A percentile compares a stretch with the other conserved stretches of the same genome.
Conservation (phyloP, 2,329 filamentous ascomycete species). For the Botrytis sinoallii region DNA sequence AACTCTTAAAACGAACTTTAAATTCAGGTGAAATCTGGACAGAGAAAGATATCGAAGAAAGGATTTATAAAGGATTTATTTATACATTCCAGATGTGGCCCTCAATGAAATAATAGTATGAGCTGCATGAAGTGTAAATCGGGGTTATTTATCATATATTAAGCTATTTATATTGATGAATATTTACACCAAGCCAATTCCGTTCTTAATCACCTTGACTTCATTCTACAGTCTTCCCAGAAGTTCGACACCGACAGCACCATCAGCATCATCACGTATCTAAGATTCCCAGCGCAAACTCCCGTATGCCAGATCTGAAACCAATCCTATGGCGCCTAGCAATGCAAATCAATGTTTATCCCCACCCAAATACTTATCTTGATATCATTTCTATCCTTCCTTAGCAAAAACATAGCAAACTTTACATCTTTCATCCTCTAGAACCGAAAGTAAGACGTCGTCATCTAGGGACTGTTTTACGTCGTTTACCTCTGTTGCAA, state of each 20-base stretch:
- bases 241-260: neutral
- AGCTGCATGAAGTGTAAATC: neutral
- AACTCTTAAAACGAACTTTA: neutral
- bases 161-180: neutral
- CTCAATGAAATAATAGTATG: neutral
- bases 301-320: neutral
- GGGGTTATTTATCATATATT: neutral
- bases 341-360: slow-evolving; percentile 4
- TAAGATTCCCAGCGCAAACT: neutral
- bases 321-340: neutral
- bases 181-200: neutral
- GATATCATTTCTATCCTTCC: slow-evolving; percentile 21
- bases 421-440: slow-evolving; percentile 43
- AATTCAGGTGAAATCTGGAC: slow-evolving; percentile 17
- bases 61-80: neutral
- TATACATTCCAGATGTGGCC: neutral
- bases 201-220: neutral
- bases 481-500: slow-evolving; percentile 38
- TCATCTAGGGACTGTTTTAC: slow-evolving; percentile 45
- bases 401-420: slow-evolving; percentile 51
- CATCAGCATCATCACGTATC: slow-evolving; percentile 4
- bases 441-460: slow-evolving; percentile 46
- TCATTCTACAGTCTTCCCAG: neutral
- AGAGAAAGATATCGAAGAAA: slow-evolving; percentile 16
- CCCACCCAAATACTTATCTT: neutral